phyloP scores from a whole-genome alignment of 1,284 basidiomycete genomes.

The Ustilago cynodontis region DNA sequence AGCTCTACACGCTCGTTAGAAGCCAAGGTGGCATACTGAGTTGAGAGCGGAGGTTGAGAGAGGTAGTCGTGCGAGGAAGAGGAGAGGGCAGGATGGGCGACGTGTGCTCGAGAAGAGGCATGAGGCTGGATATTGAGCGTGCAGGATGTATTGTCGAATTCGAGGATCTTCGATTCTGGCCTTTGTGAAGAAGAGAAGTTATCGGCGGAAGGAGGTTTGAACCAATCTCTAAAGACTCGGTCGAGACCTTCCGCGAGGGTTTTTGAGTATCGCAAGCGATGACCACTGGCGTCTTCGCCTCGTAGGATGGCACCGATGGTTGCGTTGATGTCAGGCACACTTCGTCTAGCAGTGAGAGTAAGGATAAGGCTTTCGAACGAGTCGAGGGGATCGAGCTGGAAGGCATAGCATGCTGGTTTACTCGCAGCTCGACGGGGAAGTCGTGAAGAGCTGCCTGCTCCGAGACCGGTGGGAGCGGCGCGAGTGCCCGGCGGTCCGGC shows the following conservation, averaged over 20 bases:
- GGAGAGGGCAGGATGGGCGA: slow-evolving; percentile 46
- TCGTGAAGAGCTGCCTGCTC: slow-evolving; percentile 1
- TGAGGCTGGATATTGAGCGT: slow-evolving; percentile 56
- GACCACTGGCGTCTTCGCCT: slow-evolving; percentile 18
- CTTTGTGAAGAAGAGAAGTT: not conserved
- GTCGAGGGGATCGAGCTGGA: slow-evolving; percentile 61
- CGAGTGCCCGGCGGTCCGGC: slow-evolving; percentile 35
- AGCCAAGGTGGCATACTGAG: slow-evolving; percentile 29
- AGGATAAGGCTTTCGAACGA: slow-evolving; percentile 60
- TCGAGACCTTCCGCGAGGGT: slow-evolving; percentile 57
- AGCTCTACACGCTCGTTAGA: slow-evolving; percentile 45
- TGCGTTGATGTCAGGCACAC: slow-evolving; percentile 18
- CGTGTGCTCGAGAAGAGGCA: slow-evolving; percentile 17
- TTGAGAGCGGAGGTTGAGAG: slow-evolving; percentile 35
- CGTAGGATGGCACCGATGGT: slow-evolving; percentile 29
- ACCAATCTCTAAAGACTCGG: slow-evolving; percentile 59
- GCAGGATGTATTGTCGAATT: slow-evolving; percentile 56
- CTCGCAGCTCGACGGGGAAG: slow-evolving; percentile 9
- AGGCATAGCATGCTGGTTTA: slow-evolving; percentile 49
- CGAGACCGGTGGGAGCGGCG: slow-evolving; percentile 11
- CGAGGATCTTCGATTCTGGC: slow-evolving; percentile 30
- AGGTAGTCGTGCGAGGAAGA: slow-evolving; percentile 53
- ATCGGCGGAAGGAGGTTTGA: slow-evolving; percentile 20
- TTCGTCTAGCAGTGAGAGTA: slow-evolving; percentile 38
- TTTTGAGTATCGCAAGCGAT: slow-evolving; percentile 50